A percentile compares a stretch with the other conserved stretches of the same genome.
These are phyloP conservation scores for Lentinus polychrous DNA, from an alignment of 1,284 basidiomycete species.

Conservation along the genomic window DNA sequence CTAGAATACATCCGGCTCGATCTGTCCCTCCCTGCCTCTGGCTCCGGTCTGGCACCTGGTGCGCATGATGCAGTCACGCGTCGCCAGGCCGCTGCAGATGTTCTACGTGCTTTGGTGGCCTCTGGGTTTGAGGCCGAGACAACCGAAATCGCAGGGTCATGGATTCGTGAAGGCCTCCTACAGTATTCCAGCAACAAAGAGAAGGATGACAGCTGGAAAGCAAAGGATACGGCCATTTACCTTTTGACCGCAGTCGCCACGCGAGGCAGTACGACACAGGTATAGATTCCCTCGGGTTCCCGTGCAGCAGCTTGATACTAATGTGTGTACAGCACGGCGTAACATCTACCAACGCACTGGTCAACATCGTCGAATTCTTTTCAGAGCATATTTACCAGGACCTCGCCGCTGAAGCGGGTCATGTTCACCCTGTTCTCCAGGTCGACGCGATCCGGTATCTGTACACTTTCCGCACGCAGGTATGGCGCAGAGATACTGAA, in stretches of 20 bases:
- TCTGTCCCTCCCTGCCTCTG: slow-evolving; percentile 58
- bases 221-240: slow-evolving; percentile 96
- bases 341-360: slow-evolving; percentile 86
- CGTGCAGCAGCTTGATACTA: slow-evolving; percentile 4
- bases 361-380: slow-evolving; percentile 96
- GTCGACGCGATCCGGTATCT: slow-evolving; percentile 95
- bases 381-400: slow-evolving; percentile 88
- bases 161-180: slow-evolving; percentile 72
- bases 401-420: slow-evolving; percentile 63
- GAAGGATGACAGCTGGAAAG: slow-evolving; percentile 76
- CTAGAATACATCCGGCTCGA: slow-evolving; percentile 93
- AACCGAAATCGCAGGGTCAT: slow-evolving; percentile 79
- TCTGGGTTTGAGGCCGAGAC: slow-evolving; percentile 80
- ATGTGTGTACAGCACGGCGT: slow-evolving; percentile 67
- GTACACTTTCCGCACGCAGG: slow-evolving; percentile 93
- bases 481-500: slow-evolving; percentile 23
- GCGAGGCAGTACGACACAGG: slow-evolving; percentile 78
- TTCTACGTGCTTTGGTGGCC: slow-evolving; percentile 78
- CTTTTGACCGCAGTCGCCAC: slow-evolving; percentile 89
- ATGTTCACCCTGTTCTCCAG: slow-evolving; percentile 85
- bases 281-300: slow-evolving; percentile 24
- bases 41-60: slow-evolving; percentile 28
- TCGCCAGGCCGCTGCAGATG: slow-evolving; percentile 88
- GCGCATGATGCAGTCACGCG: slow-evolving; percentile 61
- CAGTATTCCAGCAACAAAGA: slow-evolving; percentile 53